phyloP scores from a whole-genome alignment of 129 eudicot species.

The Cynara cardunculus region DNA sequence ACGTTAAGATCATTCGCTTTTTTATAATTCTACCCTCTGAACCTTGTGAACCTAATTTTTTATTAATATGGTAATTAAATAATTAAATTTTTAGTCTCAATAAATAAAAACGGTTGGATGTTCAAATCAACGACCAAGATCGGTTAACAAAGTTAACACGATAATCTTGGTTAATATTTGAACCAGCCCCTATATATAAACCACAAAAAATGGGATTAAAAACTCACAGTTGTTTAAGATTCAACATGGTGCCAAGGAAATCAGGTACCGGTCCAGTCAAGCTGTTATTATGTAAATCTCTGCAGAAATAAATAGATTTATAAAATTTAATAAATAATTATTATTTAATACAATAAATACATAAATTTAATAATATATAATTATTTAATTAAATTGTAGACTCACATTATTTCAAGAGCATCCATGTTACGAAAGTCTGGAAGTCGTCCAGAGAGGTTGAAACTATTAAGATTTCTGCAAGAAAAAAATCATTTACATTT shows the following conservation, averaged over 20 bases:
- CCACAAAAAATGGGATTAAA: not conserved
- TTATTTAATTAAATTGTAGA: not conserved
- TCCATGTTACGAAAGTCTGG: slow-evolving; percentile 71
- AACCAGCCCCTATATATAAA: too few relatives aligned
- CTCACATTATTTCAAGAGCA: slow-evolving; percentile 61
- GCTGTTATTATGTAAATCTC: slow-evolving; percentile 67
- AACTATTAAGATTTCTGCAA: slow-evolving; percentile 49
- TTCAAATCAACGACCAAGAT: too few relatives aligned
- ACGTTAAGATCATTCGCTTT: too few relatives aligned
- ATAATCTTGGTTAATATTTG: too few relatives aligned
- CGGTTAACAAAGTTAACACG: too few relatives aligned
- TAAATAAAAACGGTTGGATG: too few relatives aligned
- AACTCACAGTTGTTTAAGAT: slow-evolving; percentile 60
- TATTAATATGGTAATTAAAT: too few relatives aligned
- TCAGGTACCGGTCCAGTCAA: slow-evolving; percentile 50
- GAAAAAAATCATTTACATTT: not conserved
- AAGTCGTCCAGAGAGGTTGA: slow-evolving; percentile 49
- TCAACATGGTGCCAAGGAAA: slow-evolving; percentile 51
- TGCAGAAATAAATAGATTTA: slow-evolving; percentile 18
- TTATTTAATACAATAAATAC: not conserved
- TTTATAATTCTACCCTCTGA: too few relatives aligned
- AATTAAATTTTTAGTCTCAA: too few relatives aligned
- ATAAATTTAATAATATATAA: not conserved
- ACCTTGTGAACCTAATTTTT: too few relatives aligned
- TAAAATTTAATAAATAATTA: not conserved